A percentile compares a stretch with the other conserved stretches of the same genome.
Conservation (phyloP, 371 early-diverging fungal species). For the Mortierella sp. region DNA sequence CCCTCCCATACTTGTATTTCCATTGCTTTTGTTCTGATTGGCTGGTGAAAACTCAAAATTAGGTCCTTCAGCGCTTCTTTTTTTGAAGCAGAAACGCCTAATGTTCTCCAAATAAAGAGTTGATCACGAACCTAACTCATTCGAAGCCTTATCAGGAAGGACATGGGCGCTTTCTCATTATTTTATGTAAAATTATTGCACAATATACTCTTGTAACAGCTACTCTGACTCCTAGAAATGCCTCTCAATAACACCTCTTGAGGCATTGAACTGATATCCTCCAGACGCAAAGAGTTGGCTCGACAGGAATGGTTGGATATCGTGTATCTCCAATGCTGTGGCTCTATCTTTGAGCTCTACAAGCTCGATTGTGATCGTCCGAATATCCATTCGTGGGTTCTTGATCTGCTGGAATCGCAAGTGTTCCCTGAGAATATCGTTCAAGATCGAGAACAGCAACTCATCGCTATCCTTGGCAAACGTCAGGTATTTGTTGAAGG, state of each 20-base stretch:
- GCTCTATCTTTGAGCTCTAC: conserved; percentile 76
- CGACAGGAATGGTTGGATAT: conserved; percentile 73
- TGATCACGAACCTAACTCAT: too few relatives aligned
- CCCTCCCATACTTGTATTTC: too few relatives aligned
- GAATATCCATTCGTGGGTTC: conserved; percentile 68
- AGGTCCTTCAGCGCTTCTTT: too few relatives aligned
- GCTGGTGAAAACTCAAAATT: too few relatives aligned
- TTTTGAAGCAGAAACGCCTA: too few relatives aligned
- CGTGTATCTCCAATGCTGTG: conserved; percentile 71
- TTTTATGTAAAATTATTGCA: too few relatives aligned
- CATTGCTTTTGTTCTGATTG: too few relatives aligned
- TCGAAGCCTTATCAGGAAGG: too few relatives aligned
- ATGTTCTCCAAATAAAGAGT: too few relatives aligned
- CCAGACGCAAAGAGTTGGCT: conserved; percentile 60
- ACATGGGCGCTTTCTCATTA: too few relatives aligned
- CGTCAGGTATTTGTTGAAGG: conserved; percentile 89
- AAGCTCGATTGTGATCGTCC: conserved; percentile 67
- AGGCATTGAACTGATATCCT: conserved; percentile 59
- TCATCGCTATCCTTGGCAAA: conserved; percentile 85
- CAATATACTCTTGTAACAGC: too few relatives aligned
- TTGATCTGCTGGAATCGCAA: conserved; percentile 77
- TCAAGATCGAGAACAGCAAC: conserved; percentile 79
- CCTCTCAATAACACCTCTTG: conserved; percentile 59
- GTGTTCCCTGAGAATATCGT: conserved; percentile 82
- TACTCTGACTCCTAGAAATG: conserved; percentile 26